A percentile compares a stretch with the other conserved stretches of the same genome.
Evolutionary conservation across 225 moss, liverwort and hornwort species (phyloP).

Genomic region (Ulota crispa): DNA sequence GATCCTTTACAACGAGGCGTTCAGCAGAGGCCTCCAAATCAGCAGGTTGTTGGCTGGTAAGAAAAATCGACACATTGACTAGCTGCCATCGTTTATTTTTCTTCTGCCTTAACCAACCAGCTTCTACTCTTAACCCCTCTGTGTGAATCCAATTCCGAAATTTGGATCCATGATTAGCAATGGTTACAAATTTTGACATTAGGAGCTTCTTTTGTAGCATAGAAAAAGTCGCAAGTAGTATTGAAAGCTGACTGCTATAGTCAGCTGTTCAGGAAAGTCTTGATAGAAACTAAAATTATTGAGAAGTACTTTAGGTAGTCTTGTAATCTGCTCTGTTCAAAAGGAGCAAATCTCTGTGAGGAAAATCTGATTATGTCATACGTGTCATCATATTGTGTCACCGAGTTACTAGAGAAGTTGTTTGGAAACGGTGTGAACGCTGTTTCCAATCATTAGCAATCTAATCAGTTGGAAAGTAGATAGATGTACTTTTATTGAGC

Average conservation of each 20-base stretch:
- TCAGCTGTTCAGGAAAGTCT: not conserved
- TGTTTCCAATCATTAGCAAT: not conserved
- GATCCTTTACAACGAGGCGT: constrained; percentile 90
- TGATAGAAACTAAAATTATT: not conserved
- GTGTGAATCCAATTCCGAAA: not conserved
- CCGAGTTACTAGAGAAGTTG: not conserved
- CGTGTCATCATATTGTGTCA: not conserved
- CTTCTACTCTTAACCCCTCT: not conserved
- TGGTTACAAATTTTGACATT: constrained; percentile 26
- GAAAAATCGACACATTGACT: constrained; percentile 33
- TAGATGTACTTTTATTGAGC: not conserved
- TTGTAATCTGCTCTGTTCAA: not conserved
- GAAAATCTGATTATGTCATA: not conserved
- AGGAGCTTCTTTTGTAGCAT: constrained; percentile 6
- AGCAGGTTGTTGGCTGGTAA: constrained; percentile 58
- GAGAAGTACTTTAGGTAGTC: not conserved
- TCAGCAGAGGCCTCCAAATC: constrained; percentile 86
- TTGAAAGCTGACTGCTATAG: not conserved
- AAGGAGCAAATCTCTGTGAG: constrained; percentile 3
- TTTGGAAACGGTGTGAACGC: not conserved
- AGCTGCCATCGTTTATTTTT: not conserved
- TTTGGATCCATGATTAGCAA: not conserved
- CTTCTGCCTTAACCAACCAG: not conserved
- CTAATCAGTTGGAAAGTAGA: not conserved
- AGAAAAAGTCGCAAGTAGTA: not conserved